phyloP scores from a whole-genome alignment of 2,329 filamentous ascomycete species.

The Aspergillus flavus region DNA sequence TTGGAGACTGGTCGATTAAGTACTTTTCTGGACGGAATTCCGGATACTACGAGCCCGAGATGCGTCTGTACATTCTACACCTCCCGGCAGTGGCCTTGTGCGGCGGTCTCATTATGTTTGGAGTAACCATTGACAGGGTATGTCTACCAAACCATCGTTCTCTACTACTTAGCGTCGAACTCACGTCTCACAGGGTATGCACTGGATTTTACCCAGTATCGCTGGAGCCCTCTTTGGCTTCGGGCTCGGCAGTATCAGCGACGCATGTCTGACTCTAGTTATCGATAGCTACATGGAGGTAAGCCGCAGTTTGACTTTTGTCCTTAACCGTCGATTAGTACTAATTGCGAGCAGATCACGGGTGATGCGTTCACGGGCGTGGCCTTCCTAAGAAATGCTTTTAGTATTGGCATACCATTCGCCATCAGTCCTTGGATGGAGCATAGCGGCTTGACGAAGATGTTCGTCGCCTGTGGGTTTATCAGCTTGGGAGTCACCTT shows the following conservation, averaged over 20 bases:
- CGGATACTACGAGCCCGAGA: conserved; percentile 54
- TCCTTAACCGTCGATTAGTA: neutral
- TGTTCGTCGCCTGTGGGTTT: conserved; percentile 31
- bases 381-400: conserved; percentile 35
- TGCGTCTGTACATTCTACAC: conserved; percentile 44
- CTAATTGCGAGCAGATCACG: conserved; percentile 11
- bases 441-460: conserved; percentile 26
- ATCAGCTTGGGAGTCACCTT: conserved; percentile 24
- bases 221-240: conserved; percentile 43
- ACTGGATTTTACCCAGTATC: conserved; percentile 46
- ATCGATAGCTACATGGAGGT: conserved; percentile 45
- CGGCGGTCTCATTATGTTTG: conserved; percentile 48
- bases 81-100: conserved; percentile 44
- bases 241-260: conserved; percentile 43
- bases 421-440: conserved; percentile 33
- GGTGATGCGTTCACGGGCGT: conserved; percentile 31
- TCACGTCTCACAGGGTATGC: conserved; percentile 39
- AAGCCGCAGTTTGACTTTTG: neutral
- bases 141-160: conserved; percentile 3
- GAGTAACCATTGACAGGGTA: conserved; percentile 39
- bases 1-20: conserved; percentile 45
- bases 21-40: conserved; percentile 47
- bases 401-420: conserved; percentile 36
- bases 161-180: neutral
- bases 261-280: conserved; percentile 39